A percentile compares a stretch with the other conserved stretches of the same genome.
Conservation (phyloP, 2,329 filamentous ascomycete species). For the Raffaelea albimanens region DNA sequence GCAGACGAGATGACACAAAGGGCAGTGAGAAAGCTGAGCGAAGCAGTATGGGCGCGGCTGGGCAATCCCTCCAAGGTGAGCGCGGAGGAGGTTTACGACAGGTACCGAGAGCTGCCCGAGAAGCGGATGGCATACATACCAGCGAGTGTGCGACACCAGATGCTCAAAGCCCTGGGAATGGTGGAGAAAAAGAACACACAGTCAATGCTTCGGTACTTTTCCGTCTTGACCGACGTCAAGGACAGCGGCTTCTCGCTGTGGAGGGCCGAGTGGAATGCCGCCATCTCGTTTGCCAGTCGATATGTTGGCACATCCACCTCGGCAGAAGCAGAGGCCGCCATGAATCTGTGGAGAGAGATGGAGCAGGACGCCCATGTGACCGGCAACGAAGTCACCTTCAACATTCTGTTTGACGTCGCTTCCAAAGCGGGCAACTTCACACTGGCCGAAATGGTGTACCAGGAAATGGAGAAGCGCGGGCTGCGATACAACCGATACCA, state of each 20-base stretch:
- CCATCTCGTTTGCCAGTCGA: slow-evolving; percentile 68
- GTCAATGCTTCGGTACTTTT: slow-evolving; percentile 74
- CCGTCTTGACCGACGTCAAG: slow-evolving; percentile 75
- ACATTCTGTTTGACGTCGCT: slow-evolving; percentile 82
- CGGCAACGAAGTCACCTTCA: slow-evolving; percentile 76
- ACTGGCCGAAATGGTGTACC: slow-evolving; percentile 75
- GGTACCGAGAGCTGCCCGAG: slow-evolving; percentile 41
- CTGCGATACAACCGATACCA: slow-evolving; percentile 69
- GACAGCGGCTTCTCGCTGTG: slow-evolving; percentile 60
- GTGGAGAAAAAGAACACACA: slow-evolving; percentile 45
- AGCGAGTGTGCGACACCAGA: slow-evolving; percentile 44
- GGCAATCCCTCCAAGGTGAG: slow-evolving; percentile 29
- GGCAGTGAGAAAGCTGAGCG: slow-evolving; percentile 26
- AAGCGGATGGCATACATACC: slow-evolving; percentile 40
- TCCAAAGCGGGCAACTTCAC: slow-evolving; percentile 75
- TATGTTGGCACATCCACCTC: slow-evolving; percentile 52
- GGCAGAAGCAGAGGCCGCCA: slow-evolving; percentile 54
- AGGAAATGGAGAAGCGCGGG: slow-evolving; percentile 66
- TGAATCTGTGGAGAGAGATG: slow-evolving; percentile 85
- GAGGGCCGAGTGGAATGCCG: slow-evolving; percentile 69
- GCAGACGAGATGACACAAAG: slow-evolving; percentile 24
- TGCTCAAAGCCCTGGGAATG: slow-evolving; percentile 61
- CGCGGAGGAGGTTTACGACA: slow-evolving; percentile 35
- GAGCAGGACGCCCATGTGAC: slow-evolving; percentile 58
- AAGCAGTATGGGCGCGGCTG: slow-evolving; percentile 31